Evolutionary conservation across 140 eudicot species (phyloP).

Genomic region (Bidens hawaiensis): DNA sequence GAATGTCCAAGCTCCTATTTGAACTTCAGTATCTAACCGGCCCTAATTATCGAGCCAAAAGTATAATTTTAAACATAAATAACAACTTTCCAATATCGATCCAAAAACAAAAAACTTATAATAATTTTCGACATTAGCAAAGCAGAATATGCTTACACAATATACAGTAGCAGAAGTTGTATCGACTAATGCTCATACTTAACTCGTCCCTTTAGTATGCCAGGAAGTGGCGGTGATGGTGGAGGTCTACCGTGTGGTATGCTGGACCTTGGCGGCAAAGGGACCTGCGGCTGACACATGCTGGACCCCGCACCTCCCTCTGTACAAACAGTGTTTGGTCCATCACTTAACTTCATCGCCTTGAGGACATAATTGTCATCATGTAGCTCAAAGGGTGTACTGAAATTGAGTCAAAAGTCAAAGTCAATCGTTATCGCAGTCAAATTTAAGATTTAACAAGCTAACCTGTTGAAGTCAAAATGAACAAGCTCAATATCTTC

Average conservation of each 20-base stretch:
- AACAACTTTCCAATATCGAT: background rate
- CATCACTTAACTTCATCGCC: slow-evolving; percentile 61
- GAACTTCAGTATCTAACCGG: background rate
- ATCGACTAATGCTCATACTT: slow-evolving; percentile 64
- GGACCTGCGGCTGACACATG: slow-evolving; percentile 29
- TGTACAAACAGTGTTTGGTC: slow-evolving; percentile 25
- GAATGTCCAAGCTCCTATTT: background rate
- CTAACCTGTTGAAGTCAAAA: slow-evolving; percentile 49
- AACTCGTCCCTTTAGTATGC: slow-evolving; percentile 73
- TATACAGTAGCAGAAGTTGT: background rate
- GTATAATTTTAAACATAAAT: background rate
- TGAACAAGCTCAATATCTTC: slow-evolving; percentile 65
- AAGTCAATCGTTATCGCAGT: background rate
- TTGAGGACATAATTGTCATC: slow-evolving; percentile 89
- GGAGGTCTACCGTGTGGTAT: slow-evolving; percentile 39
- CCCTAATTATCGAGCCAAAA: background rate
- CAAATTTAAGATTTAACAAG: background rate
- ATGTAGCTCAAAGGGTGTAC: slow-evolving; percentile 94
- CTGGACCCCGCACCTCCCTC: slow-evolving; percentile 57
- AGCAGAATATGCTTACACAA: slow-evolving; percentile 4
- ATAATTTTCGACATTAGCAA: background rate
- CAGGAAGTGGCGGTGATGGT: slow-evolving; percentile 73
- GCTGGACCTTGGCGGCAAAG: slow-evolving; percentile 37
- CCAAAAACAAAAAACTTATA: background rate
- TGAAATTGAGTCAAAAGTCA: slow-evolving; percentile 25